Conservation (phyloP, 805 yeast species). For the Ogataea paradorogensis region DNA sequence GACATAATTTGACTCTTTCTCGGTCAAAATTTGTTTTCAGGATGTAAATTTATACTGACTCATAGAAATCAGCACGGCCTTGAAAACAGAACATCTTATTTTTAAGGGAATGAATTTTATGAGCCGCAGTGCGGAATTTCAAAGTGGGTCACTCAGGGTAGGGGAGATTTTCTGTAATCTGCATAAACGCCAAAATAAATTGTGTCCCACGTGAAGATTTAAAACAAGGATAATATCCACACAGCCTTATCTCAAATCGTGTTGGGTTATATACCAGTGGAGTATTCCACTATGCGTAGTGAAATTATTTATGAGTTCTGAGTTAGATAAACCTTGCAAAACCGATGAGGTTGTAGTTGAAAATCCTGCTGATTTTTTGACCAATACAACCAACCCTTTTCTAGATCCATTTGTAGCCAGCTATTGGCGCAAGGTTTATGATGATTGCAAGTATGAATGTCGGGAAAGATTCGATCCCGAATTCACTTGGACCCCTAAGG, state of each 20-base stretch:
- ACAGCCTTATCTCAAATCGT: not conserved
- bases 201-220: slow-evolving; percentile 1
- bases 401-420: slow-evolving; percentile 34
- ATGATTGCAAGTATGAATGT: slow-evolving; percentile 35
- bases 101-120: not conserved
- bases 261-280: too few species aligned
- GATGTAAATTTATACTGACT: slow-evolving; percentile 2
- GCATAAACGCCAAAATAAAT: not conserved
- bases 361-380: not conserved
- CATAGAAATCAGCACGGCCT: slow-evolving; percentile 7
- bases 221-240: not conserved
- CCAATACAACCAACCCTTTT: slow-evolving; percentile 17
- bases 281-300: not conserved
- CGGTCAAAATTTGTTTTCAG: not conserved
- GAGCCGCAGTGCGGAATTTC: slow-evolving; percentile 1
- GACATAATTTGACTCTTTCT: not conserved
- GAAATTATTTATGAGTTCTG: not conserved
- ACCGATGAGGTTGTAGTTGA: not conserved
- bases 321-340: not conserved
- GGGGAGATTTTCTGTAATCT: slow-evolving; percentile 2
- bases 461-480: slow-evolving; percentile 35
- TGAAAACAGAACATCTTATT: slow-evolving; percentile 6
- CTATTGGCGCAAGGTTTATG: slow-evolving; percentile 33
- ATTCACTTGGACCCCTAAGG: slow-evolving; percentile 35
- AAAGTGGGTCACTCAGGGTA: not conserved